Conservation (phyloP, 768 basidiomycete genomes). For the Tricholoma furcatifolium region DNA sequence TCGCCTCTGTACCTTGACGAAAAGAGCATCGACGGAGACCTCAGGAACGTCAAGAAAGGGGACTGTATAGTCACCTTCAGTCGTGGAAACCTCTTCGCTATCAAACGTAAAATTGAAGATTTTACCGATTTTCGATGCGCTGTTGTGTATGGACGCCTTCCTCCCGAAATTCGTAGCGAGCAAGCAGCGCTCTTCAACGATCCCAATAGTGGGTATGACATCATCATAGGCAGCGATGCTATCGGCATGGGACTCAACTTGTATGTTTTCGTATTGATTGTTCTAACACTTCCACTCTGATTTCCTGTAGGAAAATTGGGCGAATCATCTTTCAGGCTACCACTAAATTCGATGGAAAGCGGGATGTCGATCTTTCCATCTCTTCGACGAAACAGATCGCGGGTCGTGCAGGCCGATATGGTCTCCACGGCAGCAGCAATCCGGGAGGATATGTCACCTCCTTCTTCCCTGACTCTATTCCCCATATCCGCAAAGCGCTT, state of each 20-base stretch:
- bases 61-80: conserved; percentile 93
- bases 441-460: conserved; percentile 75
- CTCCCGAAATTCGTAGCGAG: conserved; percentile 88
- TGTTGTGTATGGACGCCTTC: conserved; percentile 89
- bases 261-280: conserved; percentile 45
- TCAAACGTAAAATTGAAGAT: conserved; percentile 73
- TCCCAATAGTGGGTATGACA: conserved; percentile 76
- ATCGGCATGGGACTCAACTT: conserved; percentile 97
- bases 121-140: conserved; percentile 79
- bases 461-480: conserved; percentile 59
- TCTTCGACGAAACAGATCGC: conserved; percentile 94
- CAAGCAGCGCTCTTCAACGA: conserved; percentile 94
- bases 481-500: conserved; percentile 56
- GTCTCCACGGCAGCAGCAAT: conserved; percentile 47
- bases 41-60: conserved; percentile 64
- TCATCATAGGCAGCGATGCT: conserved; percentile 92
- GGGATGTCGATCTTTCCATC: conserved; percentile 47
- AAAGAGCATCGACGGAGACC: conserved; percentile 58
- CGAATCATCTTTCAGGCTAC: conserved; percentile 39
- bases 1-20: conserved; percentile 78
- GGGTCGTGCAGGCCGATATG: conserved; percentile 90
- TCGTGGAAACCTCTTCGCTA: conserved; percentile 67
- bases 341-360: conserved; percentile 60
- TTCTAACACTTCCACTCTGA: not conserved
- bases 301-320: conserved; percentile 78